Evolutionary conservation across 352 stramenopile species (phyloP), one percentile per base, ranked within the genome.

Genomic region (Phytopythium cucurbitacearum): DNA sequence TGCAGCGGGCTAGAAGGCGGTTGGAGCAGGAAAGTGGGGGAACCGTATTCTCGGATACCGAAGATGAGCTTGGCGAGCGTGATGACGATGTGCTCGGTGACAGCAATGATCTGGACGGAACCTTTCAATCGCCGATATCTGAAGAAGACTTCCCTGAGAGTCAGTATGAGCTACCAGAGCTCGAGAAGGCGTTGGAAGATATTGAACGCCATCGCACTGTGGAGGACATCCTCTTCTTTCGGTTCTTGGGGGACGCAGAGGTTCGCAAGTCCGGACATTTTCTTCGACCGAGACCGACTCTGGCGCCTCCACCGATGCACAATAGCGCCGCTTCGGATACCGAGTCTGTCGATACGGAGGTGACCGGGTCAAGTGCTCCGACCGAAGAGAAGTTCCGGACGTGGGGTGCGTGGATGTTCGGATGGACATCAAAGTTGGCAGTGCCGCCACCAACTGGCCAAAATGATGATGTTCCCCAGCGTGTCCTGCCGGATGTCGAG

Each of bases 401-500:
- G 5, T 94, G 83, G 83, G 83, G 83, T 44, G 75, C 81, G 40
- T 94, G 83, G 83, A 86, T 94, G 68, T 94, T 94, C 70, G 79
- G 77, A 0, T 94, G 83, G 83, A 91, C 83, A 28, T 91, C 79
- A 12, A 81, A 82, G 34, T 64, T 94, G 43, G 65, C 71, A 35
- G 51, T 62, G n/a, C 53, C 72, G 52, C 51, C 62, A 21, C 59
- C 69, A 28, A 57, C 65, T 34, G 55, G 58, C 16, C 61, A 74
- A 50, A 38, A 51, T 32, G 54, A 66, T 11, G 55, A 73, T 12
- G 42, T 36, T 15, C 67, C 77, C 0, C 67, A 73, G 40, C 69
- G 75, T 3, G 73, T 75, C 16, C 75, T 94, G 53, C 80, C 83
- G 10, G 85, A 95, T 58, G 73, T 93, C 28, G 85, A 95, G 39